Evolutionary conservation across 495 filamentous ascomycete genomes (phyloP).

Genomic region (Penicillium malachiteum): DNA sequence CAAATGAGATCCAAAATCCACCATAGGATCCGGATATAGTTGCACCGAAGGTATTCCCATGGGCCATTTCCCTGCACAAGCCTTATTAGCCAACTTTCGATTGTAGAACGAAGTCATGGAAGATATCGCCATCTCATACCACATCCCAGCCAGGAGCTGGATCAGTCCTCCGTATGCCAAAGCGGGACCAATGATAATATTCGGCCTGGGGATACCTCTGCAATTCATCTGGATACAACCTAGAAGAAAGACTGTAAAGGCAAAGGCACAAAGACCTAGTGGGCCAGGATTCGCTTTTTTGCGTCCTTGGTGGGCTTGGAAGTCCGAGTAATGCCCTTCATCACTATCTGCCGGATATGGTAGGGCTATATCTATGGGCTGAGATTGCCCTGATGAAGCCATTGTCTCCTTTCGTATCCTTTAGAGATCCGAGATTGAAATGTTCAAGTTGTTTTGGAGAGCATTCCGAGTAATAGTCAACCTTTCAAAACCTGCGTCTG

Average conservation of each 20-base stretch:
- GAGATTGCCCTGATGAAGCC: no score
- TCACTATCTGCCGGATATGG: no score
- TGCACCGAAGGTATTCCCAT: slow-evolving; percentile 91
- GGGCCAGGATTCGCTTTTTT: slow-evolving; percentile 79
- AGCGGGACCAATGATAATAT: slow-evolving; percentile 60
- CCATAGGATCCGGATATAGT: slow-evolving; percentile 93
- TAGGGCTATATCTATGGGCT: no score
- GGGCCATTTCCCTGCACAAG: slow-evolving; percentile 81
- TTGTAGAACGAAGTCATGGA: neutral
- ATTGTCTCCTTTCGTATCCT: no score
- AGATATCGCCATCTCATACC: slow-evolving; percentile 56
- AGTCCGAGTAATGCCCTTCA: no score
- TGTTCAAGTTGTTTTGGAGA: no score
- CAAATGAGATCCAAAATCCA: slow-evolving; percentile 89
- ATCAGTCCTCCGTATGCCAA: slow-evolving; percentile 76
- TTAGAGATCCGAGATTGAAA: no score
- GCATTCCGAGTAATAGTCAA: no score
- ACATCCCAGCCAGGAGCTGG: slow-evolving; percentile 78
- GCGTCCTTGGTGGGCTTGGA: slow-evolving; percentile 40
- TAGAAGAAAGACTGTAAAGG: slow-evolving; percentile 80
- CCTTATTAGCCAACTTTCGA: neutral
- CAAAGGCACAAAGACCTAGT: slow-evolving; percentile 75
- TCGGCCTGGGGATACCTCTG: slow-evolving; percentile 52
- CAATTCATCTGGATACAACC: slow-evolving; percentile 69
- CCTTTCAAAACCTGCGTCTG: no score